Evolutionary conservation across 495 filamentous ascomycete genomes (phyloP), one percentile per base, ranked within the genome.

Genomic region (Chaetomium cochliodes): DNA sequence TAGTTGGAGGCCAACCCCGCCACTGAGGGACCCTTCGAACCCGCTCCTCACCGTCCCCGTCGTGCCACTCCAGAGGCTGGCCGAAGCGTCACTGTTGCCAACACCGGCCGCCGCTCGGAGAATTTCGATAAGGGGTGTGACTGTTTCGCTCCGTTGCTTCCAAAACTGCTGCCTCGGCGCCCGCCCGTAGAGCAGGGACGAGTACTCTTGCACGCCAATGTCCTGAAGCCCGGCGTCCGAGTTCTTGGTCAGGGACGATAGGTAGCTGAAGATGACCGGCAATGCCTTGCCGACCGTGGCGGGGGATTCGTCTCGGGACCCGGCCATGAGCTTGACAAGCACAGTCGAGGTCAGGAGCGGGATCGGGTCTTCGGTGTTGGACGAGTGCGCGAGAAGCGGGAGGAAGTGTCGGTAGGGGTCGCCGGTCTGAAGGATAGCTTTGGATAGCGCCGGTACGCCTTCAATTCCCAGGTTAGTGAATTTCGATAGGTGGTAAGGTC

Each of bases 201-300:
- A 96, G 77, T 96, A 94, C 73, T 91, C 86, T 73, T 92, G 89
- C 12, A 98, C 92, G 6, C 92, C 93, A 74, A 97, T 96, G 70
- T 99, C 96, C 75, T 98, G 94, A 23, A 97, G 82, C 22, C 91
- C 92, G 62, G 90, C 90, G 65, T 82, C 79, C 56, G 90, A 82
- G 72, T 86, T 91, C 77, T 91, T 90, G 59, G 90, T 87, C 51
- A 92, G 80, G 46, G 84, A 84, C n/a, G 91, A 88, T 46, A 98
- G 85, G 77, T 96, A 97, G 71, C 80, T 86, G 78, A 93, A 93
- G 37, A 98, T 80, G 70, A 90, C 82, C n/a, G 92, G 88, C 47
- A 98, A 81, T 26, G 94, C 92, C 54, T 73, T 73, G 69, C 89
- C 84, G n/a, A 88, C 82, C 42, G 90, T 90, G 49, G 79, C 68